A percentile compares a stretch with the other conserved stretches of the same genome.
phyloP scores from a whole-genome alignment of 2,329 filamentous ascomycete genomes.

The Ceratocystis harringtonii region DNA sequence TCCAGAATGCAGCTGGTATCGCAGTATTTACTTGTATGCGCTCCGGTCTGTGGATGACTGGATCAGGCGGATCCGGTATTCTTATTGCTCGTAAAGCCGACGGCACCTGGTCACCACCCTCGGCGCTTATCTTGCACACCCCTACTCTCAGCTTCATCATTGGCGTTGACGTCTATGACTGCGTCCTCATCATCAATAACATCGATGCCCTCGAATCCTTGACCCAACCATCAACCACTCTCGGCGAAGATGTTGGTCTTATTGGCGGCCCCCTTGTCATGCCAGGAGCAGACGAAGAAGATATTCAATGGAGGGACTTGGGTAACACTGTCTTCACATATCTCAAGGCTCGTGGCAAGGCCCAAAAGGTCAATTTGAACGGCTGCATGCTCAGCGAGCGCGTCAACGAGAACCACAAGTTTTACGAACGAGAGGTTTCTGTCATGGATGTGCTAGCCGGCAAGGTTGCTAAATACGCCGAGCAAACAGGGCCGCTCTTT shows the following conservation, averaged over 20 bases:
- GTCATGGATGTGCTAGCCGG: slow-evolving; percentile 44
- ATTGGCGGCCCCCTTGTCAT: slow-evolving; percentile 58
- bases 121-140: slow-evolving; percentile 80
- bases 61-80: slow-evolving; percentile 78
- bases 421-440: slow-evolving; percentile 36
- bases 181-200: slow-evolving; percentile 83
- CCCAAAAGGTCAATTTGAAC: slow-evolving; percentile 39
- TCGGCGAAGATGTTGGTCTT: slow-evolving; percentile 68
- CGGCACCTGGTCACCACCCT: slow-evolving; percentile 81
- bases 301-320: slow-evolving; percentile 37
- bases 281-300: slow-evolving; percentile 36
- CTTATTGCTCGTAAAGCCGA: slow-evolving; percentile 72
- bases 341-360: slow-evolving; percentile 42
- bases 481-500: slow-evolving; percentile 46
- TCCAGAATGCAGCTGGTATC: slow-evolving; percentile 76
- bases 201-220: slow-evolving; percentile 72
- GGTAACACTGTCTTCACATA: slow-evolving; percentile 43
- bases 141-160: slow-evolving; percentile 77
- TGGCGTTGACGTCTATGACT: slow-evolving; percentile 91
- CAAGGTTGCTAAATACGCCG: slow-evolving; percentile 38
- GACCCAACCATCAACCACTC: slow-evolving; percentile 59
- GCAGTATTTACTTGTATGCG: slow-evolving; percentile 95
- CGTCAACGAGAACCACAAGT: slow-evolving; percentile 44
- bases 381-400: slow-evolving; percentile 43
- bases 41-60: slow-evolving; percentile 79